Conservation (phyloP, 257 asterid genomes). For the Nicotiana paniculata region DNA sequence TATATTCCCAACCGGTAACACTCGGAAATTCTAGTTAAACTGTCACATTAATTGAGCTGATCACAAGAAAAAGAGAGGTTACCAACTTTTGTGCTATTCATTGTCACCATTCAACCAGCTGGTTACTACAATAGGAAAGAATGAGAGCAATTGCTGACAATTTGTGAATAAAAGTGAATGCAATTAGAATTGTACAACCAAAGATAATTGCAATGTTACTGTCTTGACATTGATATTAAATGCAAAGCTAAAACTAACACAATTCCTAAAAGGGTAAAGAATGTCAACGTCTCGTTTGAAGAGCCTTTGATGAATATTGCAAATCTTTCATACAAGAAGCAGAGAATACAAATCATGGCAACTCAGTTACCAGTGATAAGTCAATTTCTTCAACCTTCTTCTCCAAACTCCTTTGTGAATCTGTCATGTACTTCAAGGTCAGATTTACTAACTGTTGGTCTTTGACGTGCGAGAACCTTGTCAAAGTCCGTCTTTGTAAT, state of each 20-base stretch:
- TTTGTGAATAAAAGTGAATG: no score
- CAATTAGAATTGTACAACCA: no score
- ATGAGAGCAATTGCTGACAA: no score
- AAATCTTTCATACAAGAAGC: not conserved
- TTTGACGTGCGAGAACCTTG: conserved; percentile 84
- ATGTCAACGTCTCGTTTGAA: not conserved
- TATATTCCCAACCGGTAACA: no score
- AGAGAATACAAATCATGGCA: not conserved
- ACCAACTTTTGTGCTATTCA: no score
- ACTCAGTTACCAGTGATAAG: conserved; percentile 28
- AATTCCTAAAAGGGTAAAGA: not conserved
- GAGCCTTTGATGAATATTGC: conserved; percentile 14
- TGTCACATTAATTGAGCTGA: no score
- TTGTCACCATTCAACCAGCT: no score
- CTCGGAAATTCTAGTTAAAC: no score
- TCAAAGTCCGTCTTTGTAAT: conserved; percentile 80
- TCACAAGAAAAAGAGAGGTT: no score
- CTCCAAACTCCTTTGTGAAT: conserved; percentile 91
- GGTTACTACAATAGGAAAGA: no score
- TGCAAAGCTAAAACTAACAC: not conserved
- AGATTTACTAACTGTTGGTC: conserved; percentile 88
- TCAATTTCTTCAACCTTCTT: conserved; percentile 69
- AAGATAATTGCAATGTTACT: not conserved
- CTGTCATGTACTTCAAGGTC: conserved; percentile 93
- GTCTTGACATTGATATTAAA: not conserved